Evolutionary conservation across 306 rosid species (phyloP).

Genomic region (Cucurbita moschata): DNA sequence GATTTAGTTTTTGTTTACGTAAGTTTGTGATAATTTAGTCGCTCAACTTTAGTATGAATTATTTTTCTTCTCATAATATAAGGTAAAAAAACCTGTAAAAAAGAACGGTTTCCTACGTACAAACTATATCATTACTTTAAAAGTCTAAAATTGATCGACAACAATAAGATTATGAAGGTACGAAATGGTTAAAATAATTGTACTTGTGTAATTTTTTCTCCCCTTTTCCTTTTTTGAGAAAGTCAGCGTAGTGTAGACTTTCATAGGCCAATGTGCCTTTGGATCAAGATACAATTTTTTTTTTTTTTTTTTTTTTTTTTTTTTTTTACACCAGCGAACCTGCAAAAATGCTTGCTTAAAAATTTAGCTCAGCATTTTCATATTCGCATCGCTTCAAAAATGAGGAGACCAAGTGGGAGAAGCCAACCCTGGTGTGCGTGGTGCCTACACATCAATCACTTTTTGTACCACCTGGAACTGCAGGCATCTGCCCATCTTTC

Average conservation of each 20-base stretch:
- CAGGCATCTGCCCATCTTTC: constrained; percentile 41
- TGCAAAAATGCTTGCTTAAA: constrained; percentile 45
- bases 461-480: constrained; percentile 25
- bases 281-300: neutral
- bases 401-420: constrained; percentile 6
- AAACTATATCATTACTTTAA: no score
- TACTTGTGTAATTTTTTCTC: neutral
- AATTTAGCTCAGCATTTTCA: constrained; percentile 38
- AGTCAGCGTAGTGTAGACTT: neutral
- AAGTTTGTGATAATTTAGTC: no score
- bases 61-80: no score
- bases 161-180: neutral
- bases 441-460: constrained; percentile 16
- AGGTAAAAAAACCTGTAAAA: no score
- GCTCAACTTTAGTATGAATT: no score
- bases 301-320: no score
- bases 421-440: neutral
- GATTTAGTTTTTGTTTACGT: no score
- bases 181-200: constrained; percentile 14
- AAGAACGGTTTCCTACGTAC: no score
- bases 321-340: constrained; percentile 9
- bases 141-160: no score
- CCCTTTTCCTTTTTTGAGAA: neutral
- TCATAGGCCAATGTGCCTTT: neutral
- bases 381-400: constrained; percentile 10